These are phyloP conservation scores for Diaporthe longicolla DNA, from an alignment of 2,329 filamentous ascomycete genomes.

Conservation along the genomic window DNA sequence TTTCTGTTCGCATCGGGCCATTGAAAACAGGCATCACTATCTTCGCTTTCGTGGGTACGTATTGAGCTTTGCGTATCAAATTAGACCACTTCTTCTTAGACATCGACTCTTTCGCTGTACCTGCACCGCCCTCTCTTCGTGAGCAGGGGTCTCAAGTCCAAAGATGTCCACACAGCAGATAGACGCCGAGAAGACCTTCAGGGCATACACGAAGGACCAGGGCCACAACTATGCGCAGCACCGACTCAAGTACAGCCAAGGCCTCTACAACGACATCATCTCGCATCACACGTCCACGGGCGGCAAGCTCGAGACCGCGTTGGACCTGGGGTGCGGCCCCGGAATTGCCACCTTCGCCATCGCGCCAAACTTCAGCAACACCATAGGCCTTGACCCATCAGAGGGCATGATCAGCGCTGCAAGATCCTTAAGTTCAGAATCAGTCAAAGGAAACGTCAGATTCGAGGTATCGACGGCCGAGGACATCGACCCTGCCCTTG, in stretches of 20 bases:
- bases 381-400: conserved; percentile 66
- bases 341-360: conserved; percentile 63
- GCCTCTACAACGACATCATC: conserved; percentile 63
- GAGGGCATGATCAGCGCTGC: conserved; percentile 67
- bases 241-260: conserved; percentile 59
- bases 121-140: no score
- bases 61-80: no score
- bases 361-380: conserved; percentile 60
- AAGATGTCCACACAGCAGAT: conserved; percentile 27
- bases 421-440: conserved; percentile 51
- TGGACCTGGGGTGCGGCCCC: conserved; percentile 72
- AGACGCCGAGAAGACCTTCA: conserved; percentile 59
- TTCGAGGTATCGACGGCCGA: conserved; percentile 63
- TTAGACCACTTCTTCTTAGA: not conserved
- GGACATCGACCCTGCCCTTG: conserved; percentile 53
- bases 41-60: not conserved
- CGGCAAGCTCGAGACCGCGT: conserved; percentile 57
- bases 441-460: conserved; percentile 23
- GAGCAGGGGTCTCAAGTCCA: not conserved
- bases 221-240: conserved; percentile 59
- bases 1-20: not conserved
- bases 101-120: rapidly evolving
- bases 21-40: not conserved
- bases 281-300: conserved; percentile 62
- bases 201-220: conserved; percentile 58